Evolutionary conservation across 768 basidiomycete genomes (phyloP).

Genomic region (Lentinula sp.): DNA sequence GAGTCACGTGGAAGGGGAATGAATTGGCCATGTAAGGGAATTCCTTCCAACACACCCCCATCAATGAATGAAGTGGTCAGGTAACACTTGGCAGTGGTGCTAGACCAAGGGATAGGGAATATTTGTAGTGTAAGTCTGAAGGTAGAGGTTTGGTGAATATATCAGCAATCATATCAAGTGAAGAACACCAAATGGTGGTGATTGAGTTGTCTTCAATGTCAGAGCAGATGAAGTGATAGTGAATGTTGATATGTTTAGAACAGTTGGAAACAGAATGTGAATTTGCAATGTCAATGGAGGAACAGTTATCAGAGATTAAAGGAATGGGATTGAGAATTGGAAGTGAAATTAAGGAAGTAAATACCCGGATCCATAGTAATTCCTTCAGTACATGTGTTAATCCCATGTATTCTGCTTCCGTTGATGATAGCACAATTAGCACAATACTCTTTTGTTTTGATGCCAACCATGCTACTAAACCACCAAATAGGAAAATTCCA

Average conservation of each 20-base stretch:
- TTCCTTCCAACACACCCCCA: no score
- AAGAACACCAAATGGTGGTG: constrained; percentile 16
- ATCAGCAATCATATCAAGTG: constrained; percentile 23
- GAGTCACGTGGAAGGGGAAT: no score
- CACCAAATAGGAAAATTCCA: no score
- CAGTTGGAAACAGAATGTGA: constrained; percentile 11
- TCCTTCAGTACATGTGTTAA: constrained; percentile 13
- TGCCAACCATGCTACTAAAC: constrained; percentile 19
- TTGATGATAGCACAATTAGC: constrained; percentile 19
- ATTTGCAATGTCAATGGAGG: neutral
- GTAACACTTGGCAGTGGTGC: no score
- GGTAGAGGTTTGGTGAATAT: constrained; percentile 24
- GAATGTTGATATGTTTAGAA: constrained; percentile 17
- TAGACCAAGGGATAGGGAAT: no score
- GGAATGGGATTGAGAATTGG: constrained; percentile 4
- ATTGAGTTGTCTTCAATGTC: constrained; percentile 16
- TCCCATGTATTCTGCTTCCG: neutral
- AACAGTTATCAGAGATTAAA: neutral
- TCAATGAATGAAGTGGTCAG: no score
- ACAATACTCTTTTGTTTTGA: constrained; percentile 20
- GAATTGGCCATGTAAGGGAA: no score
- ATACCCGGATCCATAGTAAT: constrained; percentile 17
- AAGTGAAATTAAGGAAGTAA: constrained; percentile 9
- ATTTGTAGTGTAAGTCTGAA: no score
- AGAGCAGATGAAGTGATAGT: constrained; percentile 20